phyloP scores from a whole-genome alignment of 345 rosid genomes.

The Cardamine chenopodiifolia region DNA sequence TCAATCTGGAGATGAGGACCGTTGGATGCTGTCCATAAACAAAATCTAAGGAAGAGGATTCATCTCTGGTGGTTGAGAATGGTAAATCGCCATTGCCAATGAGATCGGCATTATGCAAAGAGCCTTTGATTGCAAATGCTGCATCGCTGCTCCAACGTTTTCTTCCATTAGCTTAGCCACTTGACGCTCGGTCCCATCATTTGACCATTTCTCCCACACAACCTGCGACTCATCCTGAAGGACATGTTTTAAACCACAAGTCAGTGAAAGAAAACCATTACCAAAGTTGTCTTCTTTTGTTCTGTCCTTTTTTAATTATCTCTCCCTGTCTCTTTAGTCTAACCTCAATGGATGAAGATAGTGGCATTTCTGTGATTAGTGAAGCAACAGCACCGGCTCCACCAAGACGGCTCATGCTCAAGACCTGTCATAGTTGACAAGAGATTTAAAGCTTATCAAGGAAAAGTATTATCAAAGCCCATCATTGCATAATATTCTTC shows the following conservation, averaged over 20 bases:
- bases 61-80: conserved; percentile 69
- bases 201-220: conserved; percentile 98
- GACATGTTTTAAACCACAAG: conserved; percentile 1
- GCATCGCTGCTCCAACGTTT: conserved; percentile 98
- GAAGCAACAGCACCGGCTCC: conserved; percentile 99
- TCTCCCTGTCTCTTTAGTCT: conserved; percentile 24
- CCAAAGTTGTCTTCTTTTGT: conserved; percentile 9
- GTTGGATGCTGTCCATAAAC: conserved; percentile 7
- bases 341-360: conserved; percentile 83
- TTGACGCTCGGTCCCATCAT: conserved; percentile 85
- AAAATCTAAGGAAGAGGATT: conserved; percentile 38
- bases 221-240: conserved; percentile 81
- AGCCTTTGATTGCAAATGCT: conserved; percentile 91
- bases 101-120: conserved; percentile 99
- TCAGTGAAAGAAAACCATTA: neutral
- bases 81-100: conserved; percentile 91
- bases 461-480: conserved; percentile 11
- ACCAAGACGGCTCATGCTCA: conserved; percentile 98
- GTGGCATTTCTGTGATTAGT: conserved; percentile 88
- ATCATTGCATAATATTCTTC: conserved; percentile 33
- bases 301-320: neutral
- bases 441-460: conserved; percentile 6
- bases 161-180: conserved; percentile 99
- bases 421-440: conserved; percentile 60
- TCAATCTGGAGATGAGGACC: conserved; percentile 17